A percentile compares a stretch with the other conserved stretches of the same genome.
These are phyloP conservation scores for Salix exigua DNA, from an alignment of 345 rosid genomes.

Conservation along the genomic window DNA sequence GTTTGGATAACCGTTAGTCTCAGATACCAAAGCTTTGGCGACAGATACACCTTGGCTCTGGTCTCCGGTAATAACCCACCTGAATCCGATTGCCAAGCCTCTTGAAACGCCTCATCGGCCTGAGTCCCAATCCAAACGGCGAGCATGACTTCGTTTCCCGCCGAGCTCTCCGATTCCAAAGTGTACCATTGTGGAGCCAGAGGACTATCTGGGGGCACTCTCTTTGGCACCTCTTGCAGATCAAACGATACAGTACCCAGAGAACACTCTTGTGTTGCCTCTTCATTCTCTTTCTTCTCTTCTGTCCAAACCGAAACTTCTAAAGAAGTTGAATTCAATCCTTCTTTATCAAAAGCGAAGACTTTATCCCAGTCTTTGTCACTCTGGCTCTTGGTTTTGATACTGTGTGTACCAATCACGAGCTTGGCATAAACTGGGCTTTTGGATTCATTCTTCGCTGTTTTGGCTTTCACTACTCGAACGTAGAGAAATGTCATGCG, in stretches of 20 bases:
- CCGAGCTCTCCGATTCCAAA: conserved; percentile 59
- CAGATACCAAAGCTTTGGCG: conserved; percentile 95
- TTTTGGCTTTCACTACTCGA: conserved; percentile 67
- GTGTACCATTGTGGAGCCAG: conserved; percentile 94
- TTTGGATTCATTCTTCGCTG: conserved; percentile 36
- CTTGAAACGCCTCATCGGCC: conserved; percentile 91
- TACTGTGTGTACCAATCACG: conserved; percentile 70
- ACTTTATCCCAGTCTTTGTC: conserved; percentile 90
- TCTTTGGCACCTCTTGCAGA: conserved; percentile 76
- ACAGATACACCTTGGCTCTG: conserved; percentile 79
- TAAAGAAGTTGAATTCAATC: conserved; percentile 57
- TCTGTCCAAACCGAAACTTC: conserved; percentile 82
- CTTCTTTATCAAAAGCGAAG: conserved; percentile 83
- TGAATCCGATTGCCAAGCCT: conserved; percentile 95
- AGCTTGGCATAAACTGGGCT: conserved; percentile 58
- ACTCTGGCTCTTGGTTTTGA: conserved; percentile 59
- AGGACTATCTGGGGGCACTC: conserved; percentile 87
- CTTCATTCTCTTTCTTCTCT: conserved; percentile 52
- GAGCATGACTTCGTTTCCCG: conserved; percentile 90
- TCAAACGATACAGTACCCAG: conserved; percentile 88
- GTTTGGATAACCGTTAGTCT: conserved; percentile 94
- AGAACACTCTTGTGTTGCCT: conserved; percentile 39
- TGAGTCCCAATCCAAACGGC: conserved; percentile 90
- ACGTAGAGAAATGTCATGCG: conserved; percentile 78
- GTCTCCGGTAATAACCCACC: conserved; percentile 91